phyloP scores from a whole-genome alignment of 2,329 filamentous ascomycete genomes.

The Fusarium globosum region DNA sequence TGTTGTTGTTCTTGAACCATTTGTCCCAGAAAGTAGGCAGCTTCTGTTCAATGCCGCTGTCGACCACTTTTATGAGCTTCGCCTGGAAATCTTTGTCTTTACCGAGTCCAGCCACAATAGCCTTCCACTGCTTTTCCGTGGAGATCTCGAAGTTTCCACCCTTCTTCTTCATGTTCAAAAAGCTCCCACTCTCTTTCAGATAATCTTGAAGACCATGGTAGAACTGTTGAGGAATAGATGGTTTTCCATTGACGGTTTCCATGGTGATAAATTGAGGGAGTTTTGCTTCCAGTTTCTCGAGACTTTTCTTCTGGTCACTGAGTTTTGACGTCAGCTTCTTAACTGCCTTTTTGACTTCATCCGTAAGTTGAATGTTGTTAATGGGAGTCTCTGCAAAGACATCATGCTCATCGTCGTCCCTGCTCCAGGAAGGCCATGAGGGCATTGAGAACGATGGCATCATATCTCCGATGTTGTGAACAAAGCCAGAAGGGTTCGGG shows the following conservation, averaged over 20 bases:
- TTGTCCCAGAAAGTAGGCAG: constrained; percentile 59
- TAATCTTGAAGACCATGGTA: constrained; percentile 71
- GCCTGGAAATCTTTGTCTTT: constrained; percentile 47
- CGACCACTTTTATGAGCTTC: constrained; percentile 44
- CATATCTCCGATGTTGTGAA: constrained; percentile 34
- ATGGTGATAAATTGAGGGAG: constrained; percentile 70
- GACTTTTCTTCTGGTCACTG: constrained; percentile 51
- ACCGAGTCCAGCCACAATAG: constrained; percentile 56
- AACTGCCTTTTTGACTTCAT: constrained; percentile 48
- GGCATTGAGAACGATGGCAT: constrained; percentile 46
- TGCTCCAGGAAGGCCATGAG: constrained; percentile 41
- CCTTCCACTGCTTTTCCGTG: constrained; percentile 60
- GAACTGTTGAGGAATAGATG: constrained; percentile 69
- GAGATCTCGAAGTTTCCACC: constrained; percentile 53
- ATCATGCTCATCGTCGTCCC: constrained; percentile 26
- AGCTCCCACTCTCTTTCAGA: constrained; percentile 60
- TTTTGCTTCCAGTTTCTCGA: constrained; percentile 58
- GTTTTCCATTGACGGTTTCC: constrained; percentile 62
- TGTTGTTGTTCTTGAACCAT: constrained; percentile 64
- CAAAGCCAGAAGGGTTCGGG: constrained; percentile 26
- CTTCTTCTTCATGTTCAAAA: constrained; percentile 59
- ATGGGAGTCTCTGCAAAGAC: constrained; percentile 26
- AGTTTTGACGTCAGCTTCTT: constrained; percentile 45
- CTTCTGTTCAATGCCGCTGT: constrained; percentile 45
- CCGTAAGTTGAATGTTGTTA: constrained; percentile 31